Conservation (phyloP, 1,284 basidiomycete species). For the Meira nashicola region DNA sequence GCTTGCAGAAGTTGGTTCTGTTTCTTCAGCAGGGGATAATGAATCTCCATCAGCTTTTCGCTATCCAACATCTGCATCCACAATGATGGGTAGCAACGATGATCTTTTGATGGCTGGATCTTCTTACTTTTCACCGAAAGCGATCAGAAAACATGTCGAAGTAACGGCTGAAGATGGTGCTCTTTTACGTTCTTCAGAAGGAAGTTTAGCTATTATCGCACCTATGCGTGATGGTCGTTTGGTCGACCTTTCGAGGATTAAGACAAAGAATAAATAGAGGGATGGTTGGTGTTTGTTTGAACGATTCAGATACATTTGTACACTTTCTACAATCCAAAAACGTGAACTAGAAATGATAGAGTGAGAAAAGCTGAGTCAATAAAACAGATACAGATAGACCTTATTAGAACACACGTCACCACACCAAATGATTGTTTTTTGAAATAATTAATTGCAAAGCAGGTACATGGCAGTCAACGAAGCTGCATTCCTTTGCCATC, state of each 20-base stretch:
- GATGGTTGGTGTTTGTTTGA: not conserved
- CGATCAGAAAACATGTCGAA: constrained; percentile 13
- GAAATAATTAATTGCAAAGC: no score
- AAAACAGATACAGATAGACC: no score
- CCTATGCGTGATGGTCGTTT: constrained; percentile 38
- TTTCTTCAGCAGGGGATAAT: not conserved
- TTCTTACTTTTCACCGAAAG: constrained; percentile 13
- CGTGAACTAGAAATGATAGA: no score
- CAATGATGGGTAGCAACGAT: not conserved
- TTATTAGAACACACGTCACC: no score
- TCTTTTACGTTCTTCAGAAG: not conserved
- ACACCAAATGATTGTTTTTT: no score
- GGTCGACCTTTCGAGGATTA: constrained; percentile 25
- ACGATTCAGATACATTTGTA: no score
- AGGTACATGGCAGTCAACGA: no score
- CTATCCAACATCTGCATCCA: not conserved
- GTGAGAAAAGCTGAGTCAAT: no score
- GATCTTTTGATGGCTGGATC: constrained; percentile 11
- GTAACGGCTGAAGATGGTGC: constrained; percentile 13
- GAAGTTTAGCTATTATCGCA: constrained; percentile 33
- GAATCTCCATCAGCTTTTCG: not conserved
- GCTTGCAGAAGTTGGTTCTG: not conserved
- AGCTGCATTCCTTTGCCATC: no score
- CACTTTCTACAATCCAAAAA: no score
- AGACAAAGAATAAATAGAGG: not conserved